Evolutionary conservation across 2,329 filamentous ascomycete species (phyloP).

Genomic region (Chalara sp.): DNA sequence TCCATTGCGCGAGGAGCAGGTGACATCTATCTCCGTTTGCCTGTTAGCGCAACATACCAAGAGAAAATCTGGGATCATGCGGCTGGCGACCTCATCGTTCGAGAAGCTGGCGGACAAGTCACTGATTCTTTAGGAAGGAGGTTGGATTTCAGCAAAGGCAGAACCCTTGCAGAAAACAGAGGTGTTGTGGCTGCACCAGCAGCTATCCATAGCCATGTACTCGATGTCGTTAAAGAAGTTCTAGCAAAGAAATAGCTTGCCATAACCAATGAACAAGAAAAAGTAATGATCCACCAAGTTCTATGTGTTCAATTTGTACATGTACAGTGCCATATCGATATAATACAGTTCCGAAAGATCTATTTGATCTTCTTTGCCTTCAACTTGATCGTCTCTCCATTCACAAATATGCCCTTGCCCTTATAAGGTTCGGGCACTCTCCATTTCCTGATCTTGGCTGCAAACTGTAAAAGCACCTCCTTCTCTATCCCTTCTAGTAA

Average conservation of each 20-base stretch:
- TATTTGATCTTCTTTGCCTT: constrained; percentile 98
- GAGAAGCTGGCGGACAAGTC: constrained; percentile 87
- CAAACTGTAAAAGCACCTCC: constrained; percentile 83
- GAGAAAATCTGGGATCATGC: constrained; percentile 99
- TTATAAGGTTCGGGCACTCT: constrained; percentile 95
- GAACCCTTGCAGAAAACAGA: constrained; percentile 85
- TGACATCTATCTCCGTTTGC: constrained; percentile 88
- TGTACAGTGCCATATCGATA: constrained; percentile 17
- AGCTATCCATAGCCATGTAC: constrained; percentile 67
- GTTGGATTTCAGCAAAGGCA: constrained; percentile 79
- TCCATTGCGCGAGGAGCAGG: constrained; percentile 90
- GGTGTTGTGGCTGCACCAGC: constrained; percentile 85
- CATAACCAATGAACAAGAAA: background rate
- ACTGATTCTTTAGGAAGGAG: constrained; percentile 81
- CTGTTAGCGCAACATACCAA: constrained; percentile 79
- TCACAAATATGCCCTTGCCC: constrained; percentile 98
- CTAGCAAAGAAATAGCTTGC: constrained; percentile 39
- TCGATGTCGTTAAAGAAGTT: constrained; percentile 77
- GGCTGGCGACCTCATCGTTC: constrained; percentile 86
- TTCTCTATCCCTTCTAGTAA: constrained; percentile 83
- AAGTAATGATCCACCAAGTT: too few relatives aligned
- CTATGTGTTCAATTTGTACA: too few relatives aligned
- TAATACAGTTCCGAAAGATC: constrained; percentile 20
- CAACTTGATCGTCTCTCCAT: constrained; percentile 94
- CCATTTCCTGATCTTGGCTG: constrained; percentile 82